Percentiles rank a stretch among this genome's conserved stretches.
Conservation (phyloP, 371 early-diverging fungal genomes). For the Funneliformis caledonium region DNA sequence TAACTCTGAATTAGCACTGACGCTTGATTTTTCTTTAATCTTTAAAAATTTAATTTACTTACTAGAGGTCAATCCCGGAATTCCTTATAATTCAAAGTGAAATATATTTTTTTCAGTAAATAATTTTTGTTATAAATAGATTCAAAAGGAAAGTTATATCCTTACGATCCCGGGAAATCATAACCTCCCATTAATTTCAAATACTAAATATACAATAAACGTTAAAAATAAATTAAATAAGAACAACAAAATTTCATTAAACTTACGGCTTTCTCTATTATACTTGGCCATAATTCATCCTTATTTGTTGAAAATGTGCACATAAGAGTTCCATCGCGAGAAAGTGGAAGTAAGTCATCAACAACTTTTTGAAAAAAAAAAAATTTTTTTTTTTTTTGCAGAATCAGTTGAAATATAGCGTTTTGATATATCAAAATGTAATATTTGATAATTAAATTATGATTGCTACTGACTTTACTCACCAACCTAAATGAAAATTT, state of each 20-base stretch:
- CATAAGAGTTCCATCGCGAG: constrained; percentile 74
- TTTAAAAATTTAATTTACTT: constrained; percentile 41
- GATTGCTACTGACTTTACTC: not conserved
- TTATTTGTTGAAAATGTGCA: constrained; percentile 82
- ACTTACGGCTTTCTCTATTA: constrained; percentile 85
- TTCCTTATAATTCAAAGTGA: constrained; percentile 54
- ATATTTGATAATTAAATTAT: not conserved
- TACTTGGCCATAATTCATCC: constrained; percentile 84
- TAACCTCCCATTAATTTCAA: constrained; percentile 95
- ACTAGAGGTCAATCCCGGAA: constrained; percentile 88
- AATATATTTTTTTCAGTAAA: not conserved
- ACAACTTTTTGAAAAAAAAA: constrained; percentile 57
- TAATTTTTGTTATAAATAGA: not conserved
- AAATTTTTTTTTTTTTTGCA: not conserved
- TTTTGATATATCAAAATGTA: not conserved
- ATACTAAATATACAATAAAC: constrained; percentile 53
- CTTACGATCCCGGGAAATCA: constrained; percentile 89
- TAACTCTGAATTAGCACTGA: not conserved
- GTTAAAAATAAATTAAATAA: not conserved
- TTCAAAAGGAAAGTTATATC: not conserved
- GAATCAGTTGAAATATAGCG: not conserved
- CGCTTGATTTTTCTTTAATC: not conserved
- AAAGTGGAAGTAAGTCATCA: constrained; percentile 86
- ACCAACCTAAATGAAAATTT: constrained; percentile 14
- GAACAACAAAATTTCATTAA: not conserved